These are phyloP conservation scores for Diaporthe ampelina DNA, from an alignment of 2,329 filamentous ascomycete species.

Conservation along the genomic window DNA sequence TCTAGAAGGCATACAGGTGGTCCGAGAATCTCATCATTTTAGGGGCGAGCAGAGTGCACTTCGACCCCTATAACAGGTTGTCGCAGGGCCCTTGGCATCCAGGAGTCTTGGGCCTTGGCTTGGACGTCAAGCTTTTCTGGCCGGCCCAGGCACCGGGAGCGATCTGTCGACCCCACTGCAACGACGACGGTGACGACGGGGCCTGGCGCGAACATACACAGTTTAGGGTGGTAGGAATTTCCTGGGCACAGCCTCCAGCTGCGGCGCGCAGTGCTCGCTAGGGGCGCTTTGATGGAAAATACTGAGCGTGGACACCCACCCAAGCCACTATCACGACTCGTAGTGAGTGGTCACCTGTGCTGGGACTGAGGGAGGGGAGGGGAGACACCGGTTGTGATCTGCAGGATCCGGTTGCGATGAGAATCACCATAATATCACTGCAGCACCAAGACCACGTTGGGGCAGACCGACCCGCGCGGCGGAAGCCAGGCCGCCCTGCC, in stretches of 20 bases:
- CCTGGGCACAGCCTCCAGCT: neutral
- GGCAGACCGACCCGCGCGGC: slow-evolving; percentile 2
- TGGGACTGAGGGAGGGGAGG: too few species aligned
- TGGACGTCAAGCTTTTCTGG: slow-evolving; percentile 38
- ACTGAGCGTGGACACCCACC: neutral
- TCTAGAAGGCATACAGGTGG: slow-evolving; percentile 1
- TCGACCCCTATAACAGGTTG: slow-evolving; percentile 12
- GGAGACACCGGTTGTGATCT: slow-evolving; percentile 13
- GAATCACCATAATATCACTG: neutral
- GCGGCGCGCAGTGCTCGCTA: neutral
- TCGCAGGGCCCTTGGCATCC: slow-evolving; percentile 12
- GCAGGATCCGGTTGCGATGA: slow-evolving; percentile 5
- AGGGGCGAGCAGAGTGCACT: neutral
- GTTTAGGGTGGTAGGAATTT: neutral
- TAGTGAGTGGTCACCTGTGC: slow-evolving; percentile 27
- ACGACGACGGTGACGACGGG: slow-evolving; percentile 24
- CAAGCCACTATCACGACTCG: slow-evolving; percentile 33
- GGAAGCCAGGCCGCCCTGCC: slow-evolving; percentile 13
- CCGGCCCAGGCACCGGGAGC: slow-evolving; percentile 8
- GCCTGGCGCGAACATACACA: neutral
- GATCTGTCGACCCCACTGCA: slow-evolving; percentile 7
- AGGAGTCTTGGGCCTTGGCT: slow-evolving; percentile 23
- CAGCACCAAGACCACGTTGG: slow-evolving; percentile 21
- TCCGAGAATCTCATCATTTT: neutral
- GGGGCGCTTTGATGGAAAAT: slow-evolving; percentile 26